Evolutionary conservation across 1,284 basidiomycete species (phyloP).

Genomic region (Papiliotrema fonsecae): DNA sequence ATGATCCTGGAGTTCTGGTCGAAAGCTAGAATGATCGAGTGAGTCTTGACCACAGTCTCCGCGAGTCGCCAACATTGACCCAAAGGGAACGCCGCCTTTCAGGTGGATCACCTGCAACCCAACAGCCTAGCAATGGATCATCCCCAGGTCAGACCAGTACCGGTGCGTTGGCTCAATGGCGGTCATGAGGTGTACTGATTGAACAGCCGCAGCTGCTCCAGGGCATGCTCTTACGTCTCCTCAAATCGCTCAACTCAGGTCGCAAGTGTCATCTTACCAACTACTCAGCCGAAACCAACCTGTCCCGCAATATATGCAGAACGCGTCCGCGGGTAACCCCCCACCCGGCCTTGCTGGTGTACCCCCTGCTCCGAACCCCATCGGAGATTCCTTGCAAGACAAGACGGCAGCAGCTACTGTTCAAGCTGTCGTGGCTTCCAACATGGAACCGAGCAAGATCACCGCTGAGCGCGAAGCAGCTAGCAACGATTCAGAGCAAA

Average conservation of each 20-base stretch:
- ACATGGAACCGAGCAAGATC: conserved; percentile 30
- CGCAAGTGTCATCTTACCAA: conserved; percentile 87
- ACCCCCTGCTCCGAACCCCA: conserved; percentile 14
- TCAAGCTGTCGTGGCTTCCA: conserved; percentile 56
- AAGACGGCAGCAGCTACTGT: conserved; percentile 71
- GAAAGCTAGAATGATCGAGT: conserved; percentile 31
- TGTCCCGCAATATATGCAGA: conserved; percentile 72
- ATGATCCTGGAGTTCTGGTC: conserved; percentile 36
- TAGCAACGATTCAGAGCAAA: conserved; percentile 22
- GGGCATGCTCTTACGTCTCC: conserved; percentile 63
- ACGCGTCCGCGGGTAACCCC: conserved; percentile 56
- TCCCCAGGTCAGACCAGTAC: background rate
- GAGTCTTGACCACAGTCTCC: conserved; percentile 4
- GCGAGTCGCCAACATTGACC: background rate
- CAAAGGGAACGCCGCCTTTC: background rate
- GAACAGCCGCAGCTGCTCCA: conserved; percentile 10
- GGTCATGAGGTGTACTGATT: background rate
- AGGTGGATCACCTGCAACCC: conserved; percentile 10
- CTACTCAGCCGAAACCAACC: conserved; percentile 72
- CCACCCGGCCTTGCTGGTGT: conserved; percentile 54
- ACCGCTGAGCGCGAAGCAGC: conserved; percentile 10
- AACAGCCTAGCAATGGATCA: conserved; percentile 13
- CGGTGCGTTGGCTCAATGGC: background rate
- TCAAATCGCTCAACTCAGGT: conserved; percentile 77
- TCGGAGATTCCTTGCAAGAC: conserved; percentile 23